phyloP scores from a whole-genome alignment of 208 protist genomes.

The Phytomonas serpens region DNA sequence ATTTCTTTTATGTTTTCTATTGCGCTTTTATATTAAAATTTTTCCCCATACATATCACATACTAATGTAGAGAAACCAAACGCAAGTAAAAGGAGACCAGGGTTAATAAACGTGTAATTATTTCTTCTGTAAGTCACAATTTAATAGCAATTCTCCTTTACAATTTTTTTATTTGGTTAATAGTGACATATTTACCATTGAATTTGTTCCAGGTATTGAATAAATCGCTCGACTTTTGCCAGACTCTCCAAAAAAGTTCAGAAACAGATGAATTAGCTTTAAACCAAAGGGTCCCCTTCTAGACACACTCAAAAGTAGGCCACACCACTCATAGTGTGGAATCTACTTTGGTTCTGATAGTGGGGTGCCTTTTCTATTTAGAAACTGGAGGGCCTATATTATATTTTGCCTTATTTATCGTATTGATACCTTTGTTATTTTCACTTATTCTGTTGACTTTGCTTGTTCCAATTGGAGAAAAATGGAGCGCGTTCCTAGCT shows the following conservation, averaged over 20 bases:
- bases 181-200: neutral
- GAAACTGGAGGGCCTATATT: neutral
- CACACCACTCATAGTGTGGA: neutral
- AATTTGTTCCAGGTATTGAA: neutral
- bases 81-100: neutral
- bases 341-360: neutral
- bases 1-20: neutral
- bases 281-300: neutral
- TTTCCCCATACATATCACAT: neutral
- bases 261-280: neutral
- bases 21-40: conserved; percentile 2
- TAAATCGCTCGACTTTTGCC: neutral
- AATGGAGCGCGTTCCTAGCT: neutral
- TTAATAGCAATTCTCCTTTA: conserved; percentile 4
- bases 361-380: neutral
- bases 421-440: neutral
- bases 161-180: conserved; percentile 12
- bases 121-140: conserved; percentile 4
- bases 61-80: neutral
- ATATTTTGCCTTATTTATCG: neutral
- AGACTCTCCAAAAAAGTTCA: neutral
- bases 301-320: neutral
- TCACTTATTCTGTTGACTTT: neutral
- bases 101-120: neutral
- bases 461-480: neutral